Base-by-base conservation (phyloP, 345 rosid genomes). In the Aquilaria sinensis region DNA sequence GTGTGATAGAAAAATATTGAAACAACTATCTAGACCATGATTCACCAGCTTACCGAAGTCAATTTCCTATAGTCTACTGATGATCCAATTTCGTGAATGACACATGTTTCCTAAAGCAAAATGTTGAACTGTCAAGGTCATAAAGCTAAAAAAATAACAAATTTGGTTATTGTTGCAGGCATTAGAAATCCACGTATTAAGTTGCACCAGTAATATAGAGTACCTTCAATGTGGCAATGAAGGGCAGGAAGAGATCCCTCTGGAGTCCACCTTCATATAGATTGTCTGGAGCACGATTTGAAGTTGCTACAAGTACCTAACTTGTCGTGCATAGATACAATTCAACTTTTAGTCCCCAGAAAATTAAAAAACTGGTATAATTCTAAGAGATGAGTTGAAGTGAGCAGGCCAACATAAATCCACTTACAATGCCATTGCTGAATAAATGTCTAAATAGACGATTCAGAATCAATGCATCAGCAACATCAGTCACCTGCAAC, bases 251-350 rank as follows among this genome's bases (percentile, higher is more conserved):
- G 59, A 94, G 97, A 82, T 90, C 99, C 76, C 99, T 88, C 67
- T 90, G 99, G 57, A 94, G 72, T 77, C 99, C 97, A 75, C 96
- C 80, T 81, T 94, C 97, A 47, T 94, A 94, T n/a, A 94, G 95
- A 64, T 85, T 86, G 78, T 94, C 91, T n/a, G 99, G 97, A 74
- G 89, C 92, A 14, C 99, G 93, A 77, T 94, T 94, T 65, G 99
- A 94, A 59, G 99, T 94, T 29, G 99, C 66, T 57, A 90, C 96
- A 57, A 94, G 96, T 74, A 94, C 84, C 99, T 94, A 74, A 75
- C 72, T 77, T 81, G 72, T 74, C 79, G 50, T 13, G 51, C 51
- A 70, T 62, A 72, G 51, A 68, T 31, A 41, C 66, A 15, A 57
- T 29, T 48, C 63, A 64, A 37, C 7, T 61, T 34, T 65, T 48